These are phyloP conservation scores for Prorocentrum cordatum DNA, from an alignment of 169 alveolate species.

Conservation along the genomic window DNA sequence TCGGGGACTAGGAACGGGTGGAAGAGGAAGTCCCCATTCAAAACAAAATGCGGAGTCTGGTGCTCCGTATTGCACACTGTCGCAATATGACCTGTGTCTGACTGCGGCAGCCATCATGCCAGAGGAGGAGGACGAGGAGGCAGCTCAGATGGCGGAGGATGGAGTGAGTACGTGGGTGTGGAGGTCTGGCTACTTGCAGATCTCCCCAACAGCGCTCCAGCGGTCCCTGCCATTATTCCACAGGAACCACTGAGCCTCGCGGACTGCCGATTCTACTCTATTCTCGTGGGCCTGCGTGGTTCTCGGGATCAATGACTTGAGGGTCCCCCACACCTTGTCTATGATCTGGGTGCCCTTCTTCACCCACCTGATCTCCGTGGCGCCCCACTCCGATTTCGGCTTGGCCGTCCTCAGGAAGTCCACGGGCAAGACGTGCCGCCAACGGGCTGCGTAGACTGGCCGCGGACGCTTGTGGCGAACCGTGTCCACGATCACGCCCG, in stretches of 20 bases:
- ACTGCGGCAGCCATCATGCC: no score
- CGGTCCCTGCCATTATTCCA: no score
- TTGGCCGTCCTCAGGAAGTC: not conserved
- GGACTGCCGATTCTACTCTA: not conserved
- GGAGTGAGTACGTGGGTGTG: no score
- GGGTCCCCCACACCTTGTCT: not conserved
- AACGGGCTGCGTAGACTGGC: not conserved
- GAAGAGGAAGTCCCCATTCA: no score
- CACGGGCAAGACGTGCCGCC: not conserved
- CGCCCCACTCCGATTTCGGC: not conserved
- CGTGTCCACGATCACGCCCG: not conserved
- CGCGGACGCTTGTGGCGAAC: constrained; percentile 10
- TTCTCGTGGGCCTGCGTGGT: not conserved
- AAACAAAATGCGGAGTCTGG: no score
- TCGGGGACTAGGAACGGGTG: no score
- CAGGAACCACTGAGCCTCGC: not conserved
- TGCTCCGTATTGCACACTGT: no score
- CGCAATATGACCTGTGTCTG: no score
- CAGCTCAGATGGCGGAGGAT: no score
- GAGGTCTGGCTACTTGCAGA: no score
- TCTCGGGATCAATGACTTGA: not conserved
- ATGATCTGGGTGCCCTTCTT: not conserved
- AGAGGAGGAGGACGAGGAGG: no score
- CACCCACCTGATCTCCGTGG: not conserved
- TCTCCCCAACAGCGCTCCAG: no score